These are phyloP conservation scores for Entomortierella beljakovae DNA, from an alignment of 192 early-diverging fungal genomes.

Conservation along the genomic window DNA sequence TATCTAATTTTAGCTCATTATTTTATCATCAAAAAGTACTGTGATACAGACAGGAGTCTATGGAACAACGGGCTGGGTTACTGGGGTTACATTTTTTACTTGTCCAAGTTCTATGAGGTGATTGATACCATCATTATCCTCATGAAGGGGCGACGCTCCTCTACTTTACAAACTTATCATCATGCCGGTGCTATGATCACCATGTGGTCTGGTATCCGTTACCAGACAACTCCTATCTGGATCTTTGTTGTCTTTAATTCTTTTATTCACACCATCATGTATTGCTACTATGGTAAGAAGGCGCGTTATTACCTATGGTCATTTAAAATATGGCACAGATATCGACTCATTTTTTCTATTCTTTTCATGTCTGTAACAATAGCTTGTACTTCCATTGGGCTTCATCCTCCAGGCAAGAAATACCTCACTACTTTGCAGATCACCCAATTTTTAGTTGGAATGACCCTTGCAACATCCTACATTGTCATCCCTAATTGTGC, in stretches of 20 bases:
- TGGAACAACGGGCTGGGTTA: slow-evolving; percentile 82
- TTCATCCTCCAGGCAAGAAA: slow-evolving; percentile 84
- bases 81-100: slow-evolving; percentile 89
- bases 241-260: slow-evolving; percentile 88
- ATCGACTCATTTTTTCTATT: too few species aligned
- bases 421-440: slow-evolving; percentile 87
- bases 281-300: slow-evolving; percentile 74
- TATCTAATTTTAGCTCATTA: too few species aligned
- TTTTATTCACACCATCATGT: slow-evolving; percentile 91
- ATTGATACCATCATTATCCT: slow-evolving; percentile 90
- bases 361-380: too few species aligned
- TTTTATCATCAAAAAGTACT: slow-evolving; percentile 57
- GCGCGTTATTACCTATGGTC: too few species aligned
- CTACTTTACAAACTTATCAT: slow-evolving; percentile 87
- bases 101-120: slow-evolving; percentile 84
- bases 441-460: slow-evolving; percentile 84
- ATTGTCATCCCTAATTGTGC: slow-evolving; percentile 71
- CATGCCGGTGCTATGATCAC: slow-evolving; percentile 87
- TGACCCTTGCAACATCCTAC: slow-evolving; percentile 72
- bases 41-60: slow-evolving; percentile 69
- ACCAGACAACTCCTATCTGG: slow-evolving; percentile 77
- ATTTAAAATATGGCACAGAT: too few species aligned
- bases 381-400: slow-evolving; percentile 74
- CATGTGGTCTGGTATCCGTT: slow-evolving; percentile 80
- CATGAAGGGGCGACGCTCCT: slow-evolving; percentile 79